These are phyloP conservation scores for Thalassiosira exigua DNA, from an alignment of 352 stramenopile genomes.

Conservation along the genomic window DNA sequence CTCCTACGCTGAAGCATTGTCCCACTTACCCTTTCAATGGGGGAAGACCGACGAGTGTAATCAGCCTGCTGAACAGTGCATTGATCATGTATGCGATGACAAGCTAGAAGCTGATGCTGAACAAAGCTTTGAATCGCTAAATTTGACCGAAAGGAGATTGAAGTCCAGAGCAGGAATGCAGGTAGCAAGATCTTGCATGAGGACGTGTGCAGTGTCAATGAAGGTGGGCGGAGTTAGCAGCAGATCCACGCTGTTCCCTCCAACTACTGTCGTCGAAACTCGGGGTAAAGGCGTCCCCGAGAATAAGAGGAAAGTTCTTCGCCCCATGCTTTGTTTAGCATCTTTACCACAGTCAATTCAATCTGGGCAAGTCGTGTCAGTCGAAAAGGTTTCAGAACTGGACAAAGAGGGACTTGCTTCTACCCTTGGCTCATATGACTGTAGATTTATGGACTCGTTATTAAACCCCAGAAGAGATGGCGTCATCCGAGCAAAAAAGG, in stretches of 20 bases:
- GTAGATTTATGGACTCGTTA: slow-evolving; percentile 49
- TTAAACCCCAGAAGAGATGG: slow-evolving; percentile 48
- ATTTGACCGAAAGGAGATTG: slow-evolving; percentile 15
- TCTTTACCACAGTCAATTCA: slow-evolving; percentile 45
- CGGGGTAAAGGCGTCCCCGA: slow-evolving; percentile 16
- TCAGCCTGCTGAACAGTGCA: slow-evolving; percentile 5
- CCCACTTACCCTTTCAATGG: slow-evolving; percentile 58
- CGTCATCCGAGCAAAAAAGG: slow-evolving; percentile 39
- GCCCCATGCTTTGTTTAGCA: slow-evolving; percentile 56
- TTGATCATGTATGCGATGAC: slow-evolving; percentile 8
- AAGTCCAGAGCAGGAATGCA: slow-evolving; percentile 28
- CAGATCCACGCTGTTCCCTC: slow-evolving; percentile 56
- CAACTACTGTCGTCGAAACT: slow-evolving; percentile 8
- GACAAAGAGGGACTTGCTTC: slow-evolving; percentile 39
- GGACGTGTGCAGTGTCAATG: slow-evolving; percentile 64
- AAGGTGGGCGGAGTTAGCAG: slow-evolving; percentile 60
- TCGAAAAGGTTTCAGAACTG: slow-evolving; percentile 47
- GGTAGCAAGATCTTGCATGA: slow-evolving; percentile 44
- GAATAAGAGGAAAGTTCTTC: slow-evolving; percentile 53
- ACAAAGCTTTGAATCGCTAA: slow-evolving; percentile 3
- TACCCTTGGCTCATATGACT: slow-evolving; percentile 62
- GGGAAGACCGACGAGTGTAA: slow-evolving; percentile 11
- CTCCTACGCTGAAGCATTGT: slow-evolving; percentile 34
- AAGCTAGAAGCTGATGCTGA: slow-evolving; percentile 8
- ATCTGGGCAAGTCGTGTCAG: slow-evolving; percentile 42